A percentile compares a stretch with the other conserved stretches of the same genome.
Evolutionary conservation across 352 stramenopile species (phyloP).

Genomic region (Pythium folliculosum): DNA sequence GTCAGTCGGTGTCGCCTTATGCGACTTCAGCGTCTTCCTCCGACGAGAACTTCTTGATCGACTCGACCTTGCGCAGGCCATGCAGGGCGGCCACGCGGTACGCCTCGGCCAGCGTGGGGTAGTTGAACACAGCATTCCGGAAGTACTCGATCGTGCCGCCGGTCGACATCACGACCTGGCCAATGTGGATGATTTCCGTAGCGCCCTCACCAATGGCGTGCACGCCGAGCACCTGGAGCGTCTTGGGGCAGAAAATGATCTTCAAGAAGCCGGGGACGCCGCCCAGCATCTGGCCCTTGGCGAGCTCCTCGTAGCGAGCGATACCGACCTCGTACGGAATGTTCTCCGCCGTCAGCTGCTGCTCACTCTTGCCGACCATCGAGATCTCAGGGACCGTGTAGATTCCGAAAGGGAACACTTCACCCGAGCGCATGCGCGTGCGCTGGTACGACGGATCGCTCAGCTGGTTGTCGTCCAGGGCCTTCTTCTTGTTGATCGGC

Average conservation of each 20-base stretch:
- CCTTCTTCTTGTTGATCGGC: conserved; percentile 59
- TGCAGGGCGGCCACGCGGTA: conserved; percentile 83
- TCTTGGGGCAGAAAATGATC: conserved; percentile 83
- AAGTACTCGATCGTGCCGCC: conserved; percentile 89
- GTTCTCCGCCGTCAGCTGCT: conserved; percentile 79
- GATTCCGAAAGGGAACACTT: conserved; percentile 87
- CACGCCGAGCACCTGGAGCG: conserved; percentile 74
- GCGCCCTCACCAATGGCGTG: conserved; percentile 85
- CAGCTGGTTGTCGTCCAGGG: conserved; percentile 41
- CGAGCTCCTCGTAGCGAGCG: conserved; percentile 81
- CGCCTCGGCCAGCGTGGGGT: conserved; percentile 88
- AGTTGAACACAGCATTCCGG: conserved; percentile 91
- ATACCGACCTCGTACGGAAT: conserved; percentile 79
- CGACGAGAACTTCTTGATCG: conserved; percentile 35
- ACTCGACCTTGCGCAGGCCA: conserved; percentile 72
- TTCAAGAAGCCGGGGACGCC: conserved; percentile 81
- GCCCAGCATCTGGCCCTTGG: conserved; percentile 85
- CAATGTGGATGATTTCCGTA: conserved; percentile 91
- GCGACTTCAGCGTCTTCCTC: conserved; percentile 15
- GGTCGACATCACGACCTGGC: conserved; percentile 86
- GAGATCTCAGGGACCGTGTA: conserved; percentile 90
- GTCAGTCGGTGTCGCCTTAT: neutral
- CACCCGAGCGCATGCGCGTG: conserved; percentile 83
- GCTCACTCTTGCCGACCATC: conserved; percentile 90
- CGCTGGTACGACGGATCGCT: conserved; percentile 69